Conservation (phyloP, 768 basidiomycete genomes). For the Cytidiella melzeri region DNA sequence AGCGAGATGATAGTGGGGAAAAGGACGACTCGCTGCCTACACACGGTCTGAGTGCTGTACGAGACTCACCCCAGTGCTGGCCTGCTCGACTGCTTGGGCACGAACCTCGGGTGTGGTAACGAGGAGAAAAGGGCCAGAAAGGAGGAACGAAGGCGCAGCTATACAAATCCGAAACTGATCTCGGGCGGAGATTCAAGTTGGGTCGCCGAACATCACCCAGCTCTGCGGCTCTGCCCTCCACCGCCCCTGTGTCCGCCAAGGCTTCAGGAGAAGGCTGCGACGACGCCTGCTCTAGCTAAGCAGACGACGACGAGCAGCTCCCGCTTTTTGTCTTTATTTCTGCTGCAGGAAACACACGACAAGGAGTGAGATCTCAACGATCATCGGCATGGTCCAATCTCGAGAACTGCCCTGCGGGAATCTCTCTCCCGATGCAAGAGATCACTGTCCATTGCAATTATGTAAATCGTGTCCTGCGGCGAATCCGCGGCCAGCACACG, state of each 20-base stretch:
- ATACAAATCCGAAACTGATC: slow-evolving; percentile 16
- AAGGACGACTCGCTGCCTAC: not conserved
- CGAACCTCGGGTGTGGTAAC: slow-evolving; percentile 8
- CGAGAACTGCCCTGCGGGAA: slow-evolving; percentile 23
- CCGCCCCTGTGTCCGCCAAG: not conserved
- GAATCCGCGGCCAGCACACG: slow-evolving; percentile 20
- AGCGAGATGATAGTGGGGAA: not conserved
- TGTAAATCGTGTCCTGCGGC: slow-evolving; percentile 21
- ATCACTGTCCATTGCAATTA: slow-evolving; percentile 16
- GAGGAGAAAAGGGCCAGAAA: slow-evolving; percentile 14
- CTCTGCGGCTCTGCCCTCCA: slow-evolving; percentile 8
- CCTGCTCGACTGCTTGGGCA: not conserved
- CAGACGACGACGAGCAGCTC: no score
- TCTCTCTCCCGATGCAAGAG: slow-evolving; percentile 24
- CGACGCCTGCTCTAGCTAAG: no score
- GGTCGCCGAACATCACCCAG: slow-evolving; percentile 12
- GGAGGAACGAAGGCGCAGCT: slow-evolving; percentile 12
- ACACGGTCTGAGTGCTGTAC: not conserved
- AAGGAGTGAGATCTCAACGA: slow-evolving; percentile 17
- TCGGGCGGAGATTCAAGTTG: slow-evolving; percentile 12
- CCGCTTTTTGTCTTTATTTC: not conserved
- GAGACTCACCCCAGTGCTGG: not conserved
- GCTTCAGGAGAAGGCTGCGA: not conserved
- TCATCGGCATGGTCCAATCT: slow-evolving; percentile 21
- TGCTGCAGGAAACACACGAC: not conserved